Base-by-base conservation (phyloP, 1,284 basidiomycete genomes). In the Trichosporon asahii region DNA sequence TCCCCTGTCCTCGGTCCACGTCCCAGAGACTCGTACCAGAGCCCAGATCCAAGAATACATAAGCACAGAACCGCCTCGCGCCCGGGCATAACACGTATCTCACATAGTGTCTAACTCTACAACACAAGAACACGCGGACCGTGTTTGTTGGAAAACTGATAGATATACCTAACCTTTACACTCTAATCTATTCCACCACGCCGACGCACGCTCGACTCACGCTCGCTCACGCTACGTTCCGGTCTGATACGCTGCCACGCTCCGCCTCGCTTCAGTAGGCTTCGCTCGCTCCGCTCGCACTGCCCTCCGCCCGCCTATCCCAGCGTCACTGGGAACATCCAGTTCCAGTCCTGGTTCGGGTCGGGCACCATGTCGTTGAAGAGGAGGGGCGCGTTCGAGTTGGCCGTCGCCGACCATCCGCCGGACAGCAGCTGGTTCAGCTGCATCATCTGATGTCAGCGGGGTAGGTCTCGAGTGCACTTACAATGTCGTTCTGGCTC, bases 371-470 rank as follows among this genome's bases (percentile, higher is more conserved):
- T 61, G 57, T 61, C 57, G 57, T 61, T 61, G 57, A 61, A 61
- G 29, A 61, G 29, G 18, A 61, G 27, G 12, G 57, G 57, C 29
- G 57, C 27, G 29, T 31, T 33, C 15, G 27, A 18, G 29, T 61
- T 61, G 27, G 57, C 18, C 29, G 57, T 33, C 29, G 57, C 57
- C 29, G 27, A 33, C 57, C 57, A 61, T 6, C 57, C 57, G 29
- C 57, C 57, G 9, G 29, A 33, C 1, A 61, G 29, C 15, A 61
- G 29, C 57, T 61, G 57, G 29, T 61, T 61, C 29, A 61, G 57
- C 29, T 61, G 57, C 27, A 61, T 29, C 57, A 61, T 61, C 71
- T 77, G 5, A 72, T 11, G 29, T 61, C 27, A 61, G 57, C 57
- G 15, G 9, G 25, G 27, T 37, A 14, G 11, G 9, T 14, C 11